A percentile compares a stretch with the other conserved stretches of the same genome.
Conservation (phyloP, 495 filamentous ascomycete species). For the Clohesyomyces aquaticus region DNA sequence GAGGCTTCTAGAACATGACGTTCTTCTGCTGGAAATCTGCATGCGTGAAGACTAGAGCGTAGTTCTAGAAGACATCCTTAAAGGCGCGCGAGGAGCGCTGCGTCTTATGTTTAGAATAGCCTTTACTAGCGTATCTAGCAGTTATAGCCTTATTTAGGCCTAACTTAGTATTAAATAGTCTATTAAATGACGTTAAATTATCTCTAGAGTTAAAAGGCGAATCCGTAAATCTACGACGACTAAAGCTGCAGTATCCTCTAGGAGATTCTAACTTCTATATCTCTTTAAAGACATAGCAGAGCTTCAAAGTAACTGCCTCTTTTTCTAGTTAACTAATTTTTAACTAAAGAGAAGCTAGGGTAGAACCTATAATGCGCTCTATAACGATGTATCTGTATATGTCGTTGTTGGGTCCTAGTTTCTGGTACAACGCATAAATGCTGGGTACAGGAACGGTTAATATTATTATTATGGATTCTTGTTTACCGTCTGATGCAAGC, state of each 20-base stretch:
- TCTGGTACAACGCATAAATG: slow-evolving; percentile 46
- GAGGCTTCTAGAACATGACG: slow-evolving; percentile 26
- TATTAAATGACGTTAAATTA: slow-evolving; percentile 32
- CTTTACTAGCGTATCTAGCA: slow-evolving; percentile 4
- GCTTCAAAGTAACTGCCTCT: slow-evolving; percentile 24
- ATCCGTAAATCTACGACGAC: slow-evolving; percentile 42
- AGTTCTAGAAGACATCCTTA: slow-evolving; percentile 1
- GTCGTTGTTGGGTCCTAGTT: slow-evolving; percentile 27
- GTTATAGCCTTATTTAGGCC: slow-evolving; percentile 27
- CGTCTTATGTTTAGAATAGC: slow-evolving; percentile 4
- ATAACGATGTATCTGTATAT: slow-evolving; percentile 29
- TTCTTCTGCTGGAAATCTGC: slow-evolving; percentile 43
- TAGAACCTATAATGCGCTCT: not conserved
- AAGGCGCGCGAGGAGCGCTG: slow-evolving; percentile 3
- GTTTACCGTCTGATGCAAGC: too few species aligned
- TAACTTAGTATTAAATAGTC: slow-evolving; percentile 43
- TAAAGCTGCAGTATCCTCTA: slow-evolving; percentile 46
- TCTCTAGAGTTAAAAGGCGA: slow-evolving; percentile 43
- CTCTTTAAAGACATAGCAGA: slow-evolving; percentile 42
- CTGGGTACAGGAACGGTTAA: slow-evolving; percentile 45
- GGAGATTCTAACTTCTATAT: slow-evolving; percentile 45
- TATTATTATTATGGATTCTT: too few species aligned
- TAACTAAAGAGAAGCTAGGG: not conserved
- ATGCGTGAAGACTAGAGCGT: slow-evolving; percentile 6
- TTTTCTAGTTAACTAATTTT: not conserved